Conservation (phyloP, 2,329 filamentous ascomycete genomes). For the Ascocoryne sarcoides region DNA sequence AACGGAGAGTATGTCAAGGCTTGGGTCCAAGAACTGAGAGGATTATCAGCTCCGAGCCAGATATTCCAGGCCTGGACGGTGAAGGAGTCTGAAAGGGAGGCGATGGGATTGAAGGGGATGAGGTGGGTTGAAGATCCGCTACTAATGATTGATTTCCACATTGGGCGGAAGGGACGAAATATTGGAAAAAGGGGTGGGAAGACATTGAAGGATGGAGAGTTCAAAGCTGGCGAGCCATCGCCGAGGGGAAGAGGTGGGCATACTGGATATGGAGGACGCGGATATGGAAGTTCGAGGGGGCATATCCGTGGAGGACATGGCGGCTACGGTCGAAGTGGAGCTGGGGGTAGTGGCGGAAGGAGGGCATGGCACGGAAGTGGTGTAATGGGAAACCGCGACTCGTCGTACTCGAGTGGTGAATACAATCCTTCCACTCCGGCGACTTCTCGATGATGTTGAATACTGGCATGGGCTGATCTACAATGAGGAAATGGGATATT, state of each 20-base stretch:
- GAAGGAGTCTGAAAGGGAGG: constrained; percentile 43
- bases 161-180: constrained; percentile 31
- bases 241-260: constrained; percentile 5
- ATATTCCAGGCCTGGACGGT: constrained; percentile 66
- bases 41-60: constrained; percentile 36
- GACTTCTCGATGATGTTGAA: no score
- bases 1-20: constrained; percentile 60
- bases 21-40: constrained; percentile 61
- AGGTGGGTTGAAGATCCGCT: constrained; percentile 61
- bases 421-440: no score
- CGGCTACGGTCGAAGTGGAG: constrained; percentile 5
- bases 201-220: no score
- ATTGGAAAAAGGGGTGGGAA: constrained; percentile 8
- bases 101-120: constrained; percentile 45
- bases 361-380: no score
- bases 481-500: no score
- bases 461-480: no score
- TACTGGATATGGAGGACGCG: constrained; percentile 9
- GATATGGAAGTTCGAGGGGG: constrained; percentile 15
- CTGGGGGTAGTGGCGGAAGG: not conserved
- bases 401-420: no score
- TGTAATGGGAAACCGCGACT: no score
- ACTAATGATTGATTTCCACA: constrained; percentile 53
- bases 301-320: constrained; percentile 10
- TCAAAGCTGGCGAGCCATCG: not conserved